Conservation (phyloP, 164 flowering plant species). For the Protea cynaroides region DNA sequence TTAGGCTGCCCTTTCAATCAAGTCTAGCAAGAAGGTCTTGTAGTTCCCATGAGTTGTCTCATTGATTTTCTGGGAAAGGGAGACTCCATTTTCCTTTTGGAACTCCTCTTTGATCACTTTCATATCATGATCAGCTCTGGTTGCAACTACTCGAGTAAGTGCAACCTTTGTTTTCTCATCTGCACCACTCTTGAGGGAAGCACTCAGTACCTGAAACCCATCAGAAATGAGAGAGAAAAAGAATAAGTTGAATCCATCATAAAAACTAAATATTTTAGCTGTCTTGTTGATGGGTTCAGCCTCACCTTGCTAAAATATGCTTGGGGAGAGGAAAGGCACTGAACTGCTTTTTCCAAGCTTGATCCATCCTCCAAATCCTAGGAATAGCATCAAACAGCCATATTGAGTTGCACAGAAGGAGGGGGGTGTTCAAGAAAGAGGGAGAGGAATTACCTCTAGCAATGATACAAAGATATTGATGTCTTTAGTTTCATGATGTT, state of each 20-base stretch:
- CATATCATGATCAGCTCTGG: constrained; percentile 59
- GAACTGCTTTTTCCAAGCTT: constrained; percentile 32
- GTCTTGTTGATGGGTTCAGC: neutral
- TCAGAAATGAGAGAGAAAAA: neutral
- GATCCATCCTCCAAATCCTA: constrained; percentile 48
- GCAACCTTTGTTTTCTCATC: constrained; percentile 52
- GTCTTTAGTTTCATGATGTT: no score
- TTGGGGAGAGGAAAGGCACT: constrained; percentile 49
- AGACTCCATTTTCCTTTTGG: constrained; percentile 30
- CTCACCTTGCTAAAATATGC: constrained; percentile 56
- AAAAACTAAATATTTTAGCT: neutral
- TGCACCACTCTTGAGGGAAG: constrained; percentile 28
- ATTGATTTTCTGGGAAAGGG: constrained; percentile 43
- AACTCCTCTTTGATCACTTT: constrained; percentile 53
- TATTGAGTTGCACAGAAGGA: neutral
- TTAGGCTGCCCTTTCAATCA: constrained; percentile 42
- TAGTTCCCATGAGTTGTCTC: constrained; percentile 50
- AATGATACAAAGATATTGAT: neutral
- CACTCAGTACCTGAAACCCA: constrained; percentile 44
- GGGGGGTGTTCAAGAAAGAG: no score
- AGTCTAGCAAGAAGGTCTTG: constrained; percentile 61
- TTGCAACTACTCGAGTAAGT: constrained; percentile 55
- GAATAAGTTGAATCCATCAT: neutral
- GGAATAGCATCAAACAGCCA: neutral
- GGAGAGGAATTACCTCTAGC: neutral